Evolutionary conservation across 768 basidiomycete species (phyloP), one percentile per base, ranked within the genome.

Genomic region (Tricholoma hemisulphureum): DNA sequence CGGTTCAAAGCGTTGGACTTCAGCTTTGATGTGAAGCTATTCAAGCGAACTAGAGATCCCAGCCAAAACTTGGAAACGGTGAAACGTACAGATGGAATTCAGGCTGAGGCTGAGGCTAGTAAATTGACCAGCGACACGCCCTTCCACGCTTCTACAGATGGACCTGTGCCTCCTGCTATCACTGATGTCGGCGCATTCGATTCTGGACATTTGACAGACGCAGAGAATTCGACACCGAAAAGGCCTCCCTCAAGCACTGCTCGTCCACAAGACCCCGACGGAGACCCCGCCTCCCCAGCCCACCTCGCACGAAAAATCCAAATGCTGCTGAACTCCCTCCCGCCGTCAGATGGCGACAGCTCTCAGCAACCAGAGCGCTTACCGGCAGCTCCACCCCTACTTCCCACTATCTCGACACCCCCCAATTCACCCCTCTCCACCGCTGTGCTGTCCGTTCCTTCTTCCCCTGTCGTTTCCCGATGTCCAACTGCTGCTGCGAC

Each of bases 261-360:
- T 18, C 24, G 3, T 7, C 35, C n/a, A 24, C 35, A 53, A 8
- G 52, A 28, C n/a, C 52, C 35, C 28, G 37, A 24, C 20, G 23
- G 10, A 23, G 63, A 71, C 24, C 61, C 67, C 18, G 69, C 76
- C 2, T 80, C 80, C 55, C 72, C 82, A 0, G 65, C 67, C 29
- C 75, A 76, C 1, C 74, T 88, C 18, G 82, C 83, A 5, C 73
- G 75, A 53, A 79, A 70, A 56, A 80, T 87, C 41, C 85, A 84
- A 63, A 70, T 73, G 10, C 67, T 86, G n/a, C 71, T 86, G 35
- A 69, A 79, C 51, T 67, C 76, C 2, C 66, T 83, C 1, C 81
- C 80, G 1, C 59, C 68, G 6, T 67, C 72, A 1, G 16, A 6
- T 5, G 13, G 16, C 14, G 43, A 45, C 24, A 32, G 51, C 34